Conservation (phyloP, 1,284 basidiomycete genomes). For the Ustilago nuda region DNA sequence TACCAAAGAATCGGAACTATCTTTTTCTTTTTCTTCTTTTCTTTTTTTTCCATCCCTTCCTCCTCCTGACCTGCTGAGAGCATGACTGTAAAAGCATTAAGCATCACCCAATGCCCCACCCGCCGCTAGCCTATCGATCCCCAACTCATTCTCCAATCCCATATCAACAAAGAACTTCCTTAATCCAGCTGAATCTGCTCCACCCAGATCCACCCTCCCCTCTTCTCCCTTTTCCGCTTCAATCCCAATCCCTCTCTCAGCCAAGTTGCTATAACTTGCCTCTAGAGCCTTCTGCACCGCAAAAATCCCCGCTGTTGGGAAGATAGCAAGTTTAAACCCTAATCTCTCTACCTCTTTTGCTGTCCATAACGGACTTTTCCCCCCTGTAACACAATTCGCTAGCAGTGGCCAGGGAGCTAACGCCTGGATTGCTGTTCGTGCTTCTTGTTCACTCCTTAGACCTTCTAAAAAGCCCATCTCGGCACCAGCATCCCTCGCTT, state of each 20-base stretch:
- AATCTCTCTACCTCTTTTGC: conserved; percentile 17
- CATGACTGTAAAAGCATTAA: not conserved
- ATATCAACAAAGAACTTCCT: conserved; percentile 50
- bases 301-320: conserved; percentile 51
- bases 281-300: conserved; percentile 31
- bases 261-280: conserved; percentile 35
- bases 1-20: conserved; percentile 7
- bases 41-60: not conserved
- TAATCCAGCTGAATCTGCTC: conserved; percentile 34
- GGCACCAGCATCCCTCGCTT: conserved; percentile 80
- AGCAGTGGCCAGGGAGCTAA: conserved; percentile 69
- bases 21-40: not conserved
- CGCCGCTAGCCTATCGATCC: conserved; percentile 34
- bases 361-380: conserved; percentile 44
- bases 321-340: conserved; percentile 52
- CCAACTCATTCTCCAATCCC: conserved; percentile 48
- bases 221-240: conserved; percentile 18
- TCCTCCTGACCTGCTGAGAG: too few relatives aligned
- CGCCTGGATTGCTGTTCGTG: conserved; percentile 76
- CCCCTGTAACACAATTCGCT: conserved; percentile 49
- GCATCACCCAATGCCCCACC: conserved; percentile 27
- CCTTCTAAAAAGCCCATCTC: conserved; percentile 88
- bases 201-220: conserved; percentile 30
- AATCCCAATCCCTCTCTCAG: conserved; percentile 68
- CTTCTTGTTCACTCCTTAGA: conserved; percentile 74